Evolutionary conservation across 2,329 filamentous ascomycete species (phyloP).

Genomic region (Claviceps sp.): DNA sequence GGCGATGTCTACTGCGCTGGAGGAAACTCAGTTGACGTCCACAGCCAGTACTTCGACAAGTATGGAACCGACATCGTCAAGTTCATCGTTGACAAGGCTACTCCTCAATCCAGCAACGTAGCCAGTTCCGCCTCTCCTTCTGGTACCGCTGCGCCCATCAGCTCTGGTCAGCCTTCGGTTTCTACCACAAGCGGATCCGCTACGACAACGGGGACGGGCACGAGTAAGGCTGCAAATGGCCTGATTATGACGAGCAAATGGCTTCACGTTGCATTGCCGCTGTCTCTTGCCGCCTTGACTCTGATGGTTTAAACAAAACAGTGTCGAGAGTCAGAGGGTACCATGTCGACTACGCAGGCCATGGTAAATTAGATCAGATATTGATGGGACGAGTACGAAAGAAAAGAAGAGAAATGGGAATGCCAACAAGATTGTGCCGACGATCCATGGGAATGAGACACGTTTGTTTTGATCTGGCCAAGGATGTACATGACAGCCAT

Average conservation of each 20-base stretch:
- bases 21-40: conserved; percentile 17
- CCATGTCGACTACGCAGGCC: background rate
- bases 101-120: background rate
- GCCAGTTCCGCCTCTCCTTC: conserved; percentile 1
- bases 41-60: conserved; percentile 21
- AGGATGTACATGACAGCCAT: background rate
- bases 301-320: background rate
- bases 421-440: background rate
- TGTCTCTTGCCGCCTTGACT: conserved; percentile 1
- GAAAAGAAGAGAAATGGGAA: background rate
- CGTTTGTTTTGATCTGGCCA: background rate
- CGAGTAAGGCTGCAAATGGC: background rate
- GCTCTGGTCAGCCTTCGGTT: background rate
- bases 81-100: conserved; percentile 22
- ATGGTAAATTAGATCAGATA: background rate
- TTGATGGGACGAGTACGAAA: background rate
- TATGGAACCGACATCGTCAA: conserved; percentile 23
- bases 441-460: background rate
- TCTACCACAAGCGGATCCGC: background rate
- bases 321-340: no score
- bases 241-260: background rate
- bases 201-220: background rate
- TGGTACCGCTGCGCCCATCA: background rate
- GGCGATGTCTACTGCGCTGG: conserved; percentile 28
- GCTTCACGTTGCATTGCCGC: conserved; percentile 3